These are phyloP conservation scores for Russula abietina DNA, from an alignment of 768 basidiomycete species.

Conservation along the genomic window DNA sequence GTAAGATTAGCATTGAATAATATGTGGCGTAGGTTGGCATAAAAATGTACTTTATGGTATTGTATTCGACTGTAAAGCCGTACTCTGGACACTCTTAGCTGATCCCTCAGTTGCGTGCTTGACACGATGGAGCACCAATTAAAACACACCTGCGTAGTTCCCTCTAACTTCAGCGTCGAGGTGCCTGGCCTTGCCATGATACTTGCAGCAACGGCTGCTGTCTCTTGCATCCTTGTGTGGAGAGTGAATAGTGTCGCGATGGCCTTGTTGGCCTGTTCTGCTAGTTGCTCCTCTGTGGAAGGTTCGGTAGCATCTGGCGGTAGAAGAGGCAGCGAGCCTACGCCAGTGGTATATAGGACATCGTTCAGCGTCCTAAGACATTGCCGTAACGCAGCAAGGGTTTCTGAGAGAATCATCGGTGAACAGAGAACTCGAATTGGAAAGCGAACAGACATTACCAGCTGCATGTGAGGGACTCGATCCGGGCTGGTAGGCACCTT, in stretches of 20 bases:
- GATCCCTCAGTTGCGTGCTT: neutral
- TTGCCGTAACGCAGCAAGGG: slow-evolving; percentile 16
- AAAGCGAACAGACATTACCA: neutral
- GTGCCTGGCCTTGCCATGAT: slow-evolving; percentile 18
- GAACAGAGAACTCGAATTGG: neutral
- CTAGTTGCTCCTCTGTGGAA: slow-evolving; percentile 21
- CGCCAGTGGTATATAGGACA: slow-evolving; percentile 14
- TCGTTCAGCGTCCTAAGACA: slow-evolving; percentile 14
- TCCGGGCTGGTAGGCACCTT: slow-evolving; percentile 20
- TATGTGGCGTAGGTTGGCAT: neutral
- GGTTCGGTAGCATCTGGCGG: slow-evolving; percentile 9
- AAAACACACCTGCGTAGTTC: neutral
- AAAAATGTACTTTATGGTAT: slow-evolving; percentile 5
- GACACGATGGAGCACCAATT: neutral
- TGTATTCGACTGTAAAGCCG: neutral
- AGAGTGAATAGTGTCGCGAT: slow-evolving; percentile 11
- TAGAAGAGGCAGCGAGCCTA: slow-evolving; percentile 22
- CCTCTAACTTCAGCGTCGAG: slow-evolving; percentile 6
- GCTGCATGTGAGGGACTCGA: slow-evolving; percentile 18
- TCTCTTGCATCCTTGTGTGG: slow-evolving; percentile 19
- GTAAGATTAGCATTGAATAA: slow-evolving; percentile 2
- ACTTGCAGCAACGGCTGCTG: slow-evolving; percentile 19
- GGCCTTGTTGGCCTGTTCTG: slow-evolving; percentile 22
- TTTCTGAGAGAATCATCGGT: slow-evolving; percentile 2
- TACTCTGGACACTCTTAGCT: neutral